phyloP scores from a whole-genome alignment of 2,329 filamentous ascomycete species.

The Ceratocystis variospora region DNA sequence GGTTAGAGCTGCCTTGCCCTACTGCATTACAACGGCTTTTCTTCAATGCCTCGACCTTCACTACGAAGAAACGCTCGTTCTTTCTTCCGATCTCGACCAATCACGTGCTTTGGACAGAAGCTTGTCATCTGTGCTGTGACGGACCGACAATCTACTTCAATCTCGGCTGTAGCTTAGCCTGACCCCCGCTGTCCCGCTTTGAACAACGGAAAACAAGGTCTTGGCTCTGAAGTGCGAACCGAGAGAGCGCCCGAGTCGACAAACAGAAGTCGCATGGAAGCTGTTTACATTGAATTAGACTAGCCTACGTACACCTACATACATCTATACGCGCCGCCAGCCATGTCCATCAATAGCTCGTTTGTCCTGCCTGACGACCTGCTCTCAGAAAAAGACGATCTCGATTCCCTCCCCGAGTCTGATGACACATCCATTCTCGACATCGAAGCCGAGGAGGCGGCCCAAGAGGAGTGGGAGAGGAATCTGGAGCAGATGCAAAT shows the following conservation, averaged over 20 bases:
- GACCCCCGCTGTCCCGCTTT: background rate
- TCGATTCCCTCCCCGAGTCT: slow-evolving; percentile 49
- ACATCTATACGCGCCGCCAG: too few species aligned
- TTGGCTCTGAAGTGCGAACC: background rate
- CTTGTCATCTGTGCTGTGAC: too few species aligned
- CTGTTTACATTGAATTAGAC: too few species aligned
- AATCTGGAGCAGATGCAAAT: slow-evolving; percentile 88
- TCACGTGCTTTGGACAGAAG: background rate
- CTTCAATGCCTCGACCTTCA: background rate
- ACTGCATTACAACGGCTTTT: background rate
- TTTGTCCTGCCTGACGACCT: slow-evolving; percentile 38
- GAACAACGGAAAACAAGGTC: background rate
- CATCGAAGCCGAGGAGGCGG: slow-evolving; percentile 58
- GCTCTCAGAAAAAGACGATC: slow-evolving; percentile 39
- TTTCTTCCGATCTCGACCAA: background rate
- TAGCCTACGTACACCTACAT: too few species aligned
- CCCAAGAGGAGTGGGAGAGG: slow-evolving; percentile 88
- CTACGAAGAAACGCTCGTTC: background rate
- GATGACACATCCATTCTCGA: slow-evolving; percentile 34
- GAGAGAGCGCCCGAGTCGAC: too few species aligned
- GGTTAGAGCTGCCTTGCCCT: background rate
- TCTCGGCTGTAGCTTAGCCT: background rate
- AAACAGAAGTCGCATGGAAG: too few species aligned
- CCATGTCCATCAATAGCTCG: slow-evolving; percentile 31
- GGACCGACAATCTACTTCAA: background rate